Evolutionary conservation across 2,329 filamentous ascomycete genomes (phyloP), one percentile per base, ranked within the genome.

Genomic region (Achaetomium macrosporum): DNA sequence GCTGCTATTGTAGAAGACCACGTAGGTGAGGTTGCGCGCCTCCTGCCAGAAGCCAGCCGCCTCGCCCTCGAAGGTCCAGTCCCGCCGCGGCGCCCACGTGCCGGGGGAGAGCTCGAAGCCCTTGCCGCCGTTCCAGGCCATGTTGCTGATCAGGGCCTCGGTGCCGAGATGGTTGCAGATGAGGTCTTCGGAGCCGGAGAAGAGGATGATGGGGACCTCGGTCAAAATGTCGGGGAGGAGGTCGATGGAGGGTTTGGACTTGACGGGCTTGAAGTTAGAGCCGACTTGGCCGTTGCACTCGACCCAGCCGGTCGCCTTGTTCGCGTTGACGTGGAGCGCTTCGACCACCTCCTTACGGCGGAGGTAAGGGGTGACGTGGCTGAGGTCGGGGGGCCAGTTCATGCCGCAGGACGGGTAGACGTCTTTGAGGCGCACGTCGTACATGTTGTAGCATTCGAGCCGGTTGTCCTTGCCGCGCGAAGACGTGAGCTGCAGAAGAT

Each of bases 121-220:
- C 61, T 87, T 92, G 51, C 84, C 92, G 47, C 87, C 90, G 62
- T 90, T 93, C 90, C 91, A 99, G 60, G 85, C 74, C 82, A 99
- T 84, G 64, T 90, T 91, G 68, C 86, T 83, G 65, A 99, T 96
- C 61, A 99, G 70, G 29, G 87, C 81, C 67, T 99, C 93, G 0
- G 93, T 99, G 54, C 93, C 93, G 30, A 96, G 73, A 66, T 99
- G 90, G 68, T 99, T 99, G 79, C 93, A 99, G 62, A 99, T 97
- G 20, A 97, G 74, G 68, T 99, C 93, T 63, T 95, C 84, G 56
- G 91, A 88, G 48, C 93, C 93, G 2, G 90, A 96, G 73, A 97
- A 99, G 17, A 99, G 81, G 1, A 96, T 73, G 39, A 95, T 78
- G 1, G 87, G 85, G 10, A 97, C 72, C 53, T 93, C 77, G 59